Conservation (phyloP, 2,329 filamentous ascomycete genomes). For the Sarocladiaceae sp. region DNA sequence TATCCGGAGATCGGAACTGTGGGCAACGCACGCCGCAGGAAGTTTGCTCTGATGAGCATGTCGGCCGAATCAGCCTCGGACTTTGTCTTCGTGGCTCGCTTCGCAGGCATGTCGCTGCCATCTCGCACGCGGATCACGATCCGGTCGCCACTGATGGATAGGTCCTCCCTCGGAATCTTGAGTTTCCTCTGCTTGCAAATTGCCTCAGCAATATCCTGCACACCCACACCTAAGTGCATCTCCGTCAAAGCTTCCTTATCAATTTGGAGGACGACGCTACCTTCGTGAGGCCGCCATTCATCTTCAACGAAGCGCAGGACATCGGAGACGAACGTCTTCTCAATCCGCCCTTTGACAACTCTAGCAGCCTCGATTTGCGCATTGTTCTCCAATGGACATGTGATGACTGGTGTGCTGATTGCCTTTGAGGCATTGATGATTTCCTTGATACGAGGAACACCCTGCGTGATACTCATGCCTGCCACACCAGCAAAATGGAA, state of each 20-base stretch:
- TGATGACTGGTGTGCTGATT: conserved; percentile 93
- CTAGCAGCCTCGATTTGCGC: conserved; percentile 74
- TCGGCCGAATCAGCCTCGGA: conserved; percentile 37
- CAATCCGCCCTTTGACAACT: conserved; percentile 87
- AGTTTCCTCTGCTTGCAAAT: conserved; percentile 82
- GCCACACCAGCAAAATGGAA: conserved; percentile 99
- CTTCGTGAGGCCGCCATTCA: conserved; percentile 73
- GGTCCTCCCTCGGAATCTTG: conserved; percentile 64
- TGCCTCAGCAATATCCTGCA: conserved; percentile 68
- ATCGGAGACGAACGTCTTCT: conserved; percentile 89
- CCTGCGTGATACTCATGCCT: conserved; percentile 98
- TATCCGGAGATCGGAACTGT: conserved; percentile 87
- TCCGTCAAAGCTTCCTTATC: conserved; percentile 74
- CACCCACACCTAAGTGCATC: conserved; percentile 74
- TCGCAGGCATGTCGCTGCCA: conserved; percentile 43
- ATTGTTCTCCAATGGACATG: conserved; percentile 76
- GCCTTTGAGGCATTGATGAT: conserved; percentile 97
- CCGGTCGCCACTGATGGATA: conserved; percentile 55
- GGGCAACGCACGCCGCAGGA: conserved; percentile 77
- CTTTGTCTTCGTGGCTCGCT: conserved; percentile 43
- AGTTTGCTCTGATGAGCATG: conserved; percentile 74
- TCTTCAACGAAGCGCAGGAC: conserved; percentile 79
- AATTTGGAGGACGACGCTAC: conserved; percentile 76
- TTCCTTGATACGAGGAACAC: conserved; percentile 99
- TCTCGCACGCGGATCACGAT: conserved; percentile 71